These are phyloP conservation scores for Lagerstroemia speciosa DNA, from an alignment of 345 rosid genomes.

Conservation along the genomic window DNA sequence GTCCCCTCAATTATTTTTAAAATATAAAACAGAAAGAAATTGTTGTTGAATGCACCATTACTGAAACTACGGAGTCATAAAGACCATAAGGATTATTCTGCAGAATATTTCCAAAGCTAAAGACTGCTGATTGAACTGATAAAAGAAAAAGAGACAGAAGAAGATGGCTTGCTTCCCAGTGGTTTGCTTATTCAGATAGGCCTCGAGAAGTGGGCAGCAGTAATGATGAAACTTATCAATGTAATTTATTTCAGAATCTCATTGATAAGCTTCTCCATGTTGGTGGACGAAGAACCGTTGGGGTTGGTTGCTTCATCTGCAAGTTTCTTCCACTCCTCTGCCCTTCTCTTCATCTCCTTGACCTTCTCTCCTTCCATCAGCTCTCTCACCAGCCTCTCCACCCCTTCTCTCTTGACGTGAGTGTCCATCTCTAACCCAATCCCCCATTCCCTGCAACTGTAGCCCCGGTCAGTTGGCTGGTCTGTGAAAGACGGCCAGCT, in stretches of 20 bases:
- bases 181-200: no score
- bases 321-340: constrained; percentile 2
- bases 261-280: neutral
- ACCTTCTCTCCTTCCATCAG: constrained; percentile 8
- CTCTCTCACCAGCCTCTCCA: constrained; percentile 6
- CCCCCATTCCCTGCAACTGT: constrained; percentile 4
- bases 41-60: no score
- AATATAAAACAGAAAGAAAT: no score
- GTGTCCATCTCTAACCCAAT: neutral
- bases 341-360: constrained; percentile 3
- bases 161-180: no score
- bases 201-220: no score
- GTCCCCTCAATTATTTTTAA: no score
- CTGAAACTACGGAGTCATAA: no score
- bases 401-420: constrained; percentile 5
- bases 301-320: constrained; percentile 10
- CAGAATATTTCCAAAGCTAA: no score
- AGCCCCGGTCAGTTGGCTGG: constrained; percentile 2
- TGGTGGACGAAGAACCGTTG: neutral
- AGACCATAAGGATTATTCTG: no score
- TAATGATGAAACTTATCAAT: no score
- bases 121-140: no score
- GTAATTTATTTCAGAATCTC: neutral
- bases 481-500: constrained; percentile 10
- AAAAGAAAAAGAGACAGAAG: no score